Conservation (phyloP, 2,329 filamentous ascomycete genomes). For the Catunica adiposa region DNA sequence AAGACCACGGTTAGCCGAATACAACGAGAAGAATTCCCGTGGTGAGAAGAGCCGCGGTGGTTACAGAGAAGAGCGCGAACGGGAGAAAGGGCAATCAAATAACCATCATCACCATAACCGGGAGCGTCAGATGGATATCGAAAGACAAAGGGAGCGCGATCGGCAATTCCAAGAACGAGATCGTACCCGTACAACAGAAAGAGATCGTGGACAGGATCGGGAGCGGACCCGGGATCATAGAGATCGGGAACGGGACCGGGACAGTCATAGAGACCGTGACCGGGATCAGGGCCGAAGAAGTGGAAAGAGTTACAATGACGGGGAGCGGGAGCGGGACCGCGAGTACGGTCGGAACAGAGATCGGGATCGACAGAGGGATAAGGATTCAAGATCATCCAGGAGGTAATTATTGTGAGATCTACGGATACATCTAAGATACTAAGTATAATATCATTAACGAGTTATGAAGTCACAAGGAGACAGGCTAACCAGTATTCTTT, state of each 20-base stretch:
- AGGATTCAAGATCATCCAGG: too few species aligned
- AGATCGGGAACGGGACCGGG: too few species aligned
- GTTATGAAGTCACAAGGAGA: too few species aligned
- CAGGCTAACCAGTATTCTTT: too few species aligned
- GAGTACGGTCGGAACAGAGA: not conserved
- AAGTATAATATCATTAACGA: too few species aligned
- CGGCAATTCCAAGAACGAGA: slow-evolving; percentile 25
- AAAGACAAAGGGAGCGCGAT: slow-evolving; percentile 11
- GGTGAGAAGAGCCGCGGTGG: slow-evolving; percentile 26
- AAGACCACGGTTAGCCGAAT: slow-evolving; percentile 33
- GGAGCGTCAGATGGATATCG: slow-evolving; percentile 4
- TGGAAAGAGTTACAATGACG: slow-evolving; percentile 4
- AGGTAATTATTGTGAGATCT: too few species aligned
- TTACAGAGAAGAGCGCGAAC: slow-evolving; percentile 31
- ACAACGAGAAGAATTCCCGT: slow-evolving; percentile 29
- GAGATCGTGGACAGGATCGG: slow-evolving; percentile 19
- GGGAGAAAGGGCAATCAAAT: slow-evolving; percentile 17
- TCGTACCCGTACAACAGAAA: too few species aligned
- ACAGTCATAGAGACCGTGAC: too few species aligned
- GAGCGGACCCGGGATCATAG: slow-evolving; percentile 20
- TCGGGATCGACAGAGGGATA: not conserved
- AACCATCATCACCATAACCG: slow-evolving; percentile 13
- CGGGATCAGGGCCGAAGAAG: slow-evolving; percentile 19
- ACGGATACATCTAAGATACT: too few species aligned
- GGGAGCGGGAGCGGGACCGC: not conserved